phyloP scores from a whole-genome alignment of 179 eudicot genomes.

The Sideroxylon spinosum region DNA sequence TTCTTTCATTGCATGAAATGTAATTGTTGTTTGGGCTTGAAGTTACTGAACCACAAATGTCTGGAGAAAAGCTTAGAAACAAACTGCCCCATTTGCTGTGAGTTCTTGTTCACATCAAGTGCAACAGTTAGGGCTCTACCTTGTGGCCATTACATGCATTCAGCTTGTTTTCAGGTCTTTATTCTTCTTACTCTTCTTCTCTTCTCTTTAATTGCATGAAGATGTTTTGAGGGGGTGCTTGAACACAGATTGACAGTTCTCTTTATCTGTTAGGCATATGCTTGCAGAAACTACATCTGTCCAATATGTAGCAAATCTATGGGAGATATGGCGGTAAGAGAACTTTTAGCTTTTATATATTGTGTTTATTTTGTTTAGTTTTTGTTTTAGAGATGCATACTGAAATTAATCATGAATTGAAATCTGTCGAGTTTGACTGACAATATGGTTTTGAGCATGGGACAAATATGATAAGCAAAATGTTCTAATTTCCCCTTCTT shows the following conservation, averaged over 20 bases:
- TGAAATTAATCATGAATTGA: neutral
- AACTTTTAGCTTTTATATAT: neutral
- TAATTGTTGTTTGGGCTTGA: slow-evolving; percentile 77
- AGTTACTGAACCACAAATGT: slow-evolving; percentile 77
- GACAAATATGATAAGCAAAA: neutral
- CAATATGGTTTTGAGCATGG: neutral
- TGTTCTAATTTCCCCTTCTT: neutral
- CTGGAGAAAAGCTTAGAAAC: slow-evolving; percentile 89
- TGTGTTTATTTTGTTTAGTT: neutral
- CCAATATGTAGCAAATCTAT: slow-evolving; percentile 91
- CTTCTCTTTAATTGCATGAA: neutral
- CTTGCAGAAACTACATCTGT: slow-evolving; percentile 83
- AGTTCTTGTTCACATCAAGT: slow-evolving; percentile 91
- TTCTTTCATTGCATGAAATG: slow-evolving; percentile 96
- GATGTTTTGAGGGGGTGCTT: neutral
- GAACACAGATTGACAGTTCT: neutral
- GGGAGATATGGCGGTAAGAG: slow-evolving; percentile 89
- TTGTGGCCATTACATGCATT: slow-evolving; percentile 98
- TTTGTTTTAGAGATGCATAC: neutral
- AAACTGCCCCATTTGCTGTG: slow-evolving; percentile 97
- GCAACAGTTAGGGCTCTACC: slow-evolving; percentile 83
- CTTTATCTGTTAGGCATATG: slow-evolving; percentile 59
- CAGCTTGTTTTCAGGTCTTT: slow-evolving; percentile 91
- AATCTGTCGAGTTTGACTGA: neutral
- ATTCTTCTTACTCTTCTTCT: neutral